phyloP scores from a whole-genome alignment of 129 eudicot species.

The Ambrosia trifida region DNA sequence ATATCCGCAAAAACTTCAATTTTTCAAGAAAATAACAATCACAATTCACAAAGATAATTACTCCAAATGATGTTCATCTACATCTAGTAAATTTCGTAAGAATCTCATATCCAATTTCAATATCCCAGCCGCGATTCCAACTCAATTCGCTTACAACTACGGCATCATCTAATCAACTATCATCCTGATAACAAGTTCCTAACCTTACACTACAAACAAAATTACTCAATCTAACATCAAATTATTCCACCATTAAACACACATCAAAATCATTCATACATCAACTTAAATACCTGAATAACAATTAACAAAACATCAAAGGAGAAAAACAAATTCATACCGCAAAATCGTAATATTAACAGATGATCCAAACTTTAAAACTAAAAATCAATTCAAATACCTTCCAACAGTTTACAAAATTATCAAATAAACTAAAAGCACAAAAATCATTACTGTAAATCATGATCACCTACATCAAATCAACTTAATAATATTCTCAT shows the following conservation, averaged over 20 bases:
- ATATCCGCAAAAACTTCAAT: slow-evolving; percentile 12
- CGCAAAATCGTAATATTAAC: slow-evolving; percentile 23
- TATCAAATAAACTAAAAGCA: no score
- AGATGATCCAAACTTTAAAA: background rate
- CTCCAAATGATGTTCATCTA: background rate
- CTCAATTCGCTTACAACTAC: slow-evolving; percentile 18
- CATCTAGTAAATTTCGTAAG: slow-evolving; percentile 6
- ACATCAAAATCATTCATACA: background rate
- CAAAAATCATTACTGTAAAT: no score
- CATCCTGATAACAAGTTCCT: slow-evolving; percentile 1
- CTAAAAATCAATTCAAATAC: no score
- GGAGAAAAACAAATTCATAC: slow-evolving; percentile 1
- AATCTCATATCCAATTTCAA: slow-evolving; percentile 5
- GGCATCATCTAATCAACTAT: background rate
- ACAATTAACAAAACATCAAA: background rate
- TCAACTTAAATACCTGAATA: background rate
- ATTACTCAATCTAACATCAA: slow-evolving; percentile 8
- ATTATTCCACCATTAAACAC: slow-evolving; percentile 13
- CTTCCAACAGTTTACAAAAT: no score
- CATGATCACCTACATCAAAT: no score
- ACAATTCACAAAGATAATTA: background rate
- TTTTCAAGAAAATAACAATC: background rate
- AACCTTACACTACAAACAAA: slow-evolving; percentile 3
- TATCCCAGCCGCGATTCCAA: background rate
- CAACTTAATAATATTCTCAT: no score